phyloP scores from a whole-genome alignment of 2,329 filamentous ascomycete genomes.

The Ceratocystis papillata region DNA sequence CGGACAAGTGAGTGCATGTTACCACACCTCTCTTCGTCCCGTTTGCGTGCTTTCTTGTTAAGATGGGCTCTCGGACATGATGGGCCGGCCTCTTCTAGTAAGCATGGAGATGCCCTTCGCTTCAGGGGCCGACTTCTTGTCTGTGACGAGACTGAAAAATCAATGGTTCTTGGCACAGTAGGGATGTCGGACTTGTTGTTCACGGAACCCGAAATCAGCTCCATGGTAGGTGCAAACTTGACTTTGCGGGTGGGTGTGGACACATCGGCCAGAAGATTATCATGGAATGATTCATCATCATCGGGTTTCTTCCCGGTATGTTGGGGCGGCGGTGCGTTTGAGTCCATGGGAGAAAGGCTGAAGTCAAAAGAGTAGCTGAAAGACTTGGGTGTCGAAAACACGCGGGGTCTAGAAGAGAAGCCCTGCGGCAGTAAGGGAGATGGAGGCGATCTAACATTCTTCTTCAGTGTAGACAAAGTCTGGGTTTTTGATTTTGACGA shows the following conservation, averaged over 20 bases:
- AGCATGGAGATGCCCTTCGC: not conserved
- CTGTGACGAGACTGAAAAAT: not conserved
- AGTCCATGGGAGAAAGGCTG: not conserved
- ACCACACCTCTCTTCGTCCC: not conserved
- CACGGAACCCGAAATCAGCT: not conserved
- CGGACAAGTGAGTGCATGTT: not conserved
- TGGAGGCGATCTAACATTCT: not conserved
- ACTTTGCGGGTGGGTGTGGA: not conserved
- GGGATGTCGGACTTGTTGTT: not conserved
- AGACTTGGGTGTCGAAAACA: not conserved
- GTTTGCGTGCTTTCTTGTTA: not conserved
- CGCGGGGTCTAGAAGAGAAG: not conserved
- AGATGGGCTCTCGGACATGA: not conserved
- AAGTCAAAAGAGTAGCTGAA: not conserved
- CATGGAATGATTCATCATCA: not conserved
- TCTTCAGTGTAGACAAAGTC: not conserved
- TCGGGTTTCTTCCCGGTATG: not conserved
- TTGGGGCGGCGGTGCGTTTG: not conserved
- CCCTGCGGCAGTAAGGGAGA: not conserved
- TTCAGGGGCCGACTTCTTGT: not conserved
- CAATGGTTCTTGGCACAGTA: not conserved
- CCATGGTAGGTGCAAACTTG: not conserved
- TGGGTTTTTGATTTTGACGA: not conserved
- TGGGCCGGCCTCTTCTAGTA: not conserved
- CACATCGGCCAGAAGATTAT: not conserved